A percentile compares a stretch with the other conserved stretches of the same genome.
Evolutionary conservation across 768 basidiomycete species (phyloP).

Genomic region (Suillus sp.): DNA sequence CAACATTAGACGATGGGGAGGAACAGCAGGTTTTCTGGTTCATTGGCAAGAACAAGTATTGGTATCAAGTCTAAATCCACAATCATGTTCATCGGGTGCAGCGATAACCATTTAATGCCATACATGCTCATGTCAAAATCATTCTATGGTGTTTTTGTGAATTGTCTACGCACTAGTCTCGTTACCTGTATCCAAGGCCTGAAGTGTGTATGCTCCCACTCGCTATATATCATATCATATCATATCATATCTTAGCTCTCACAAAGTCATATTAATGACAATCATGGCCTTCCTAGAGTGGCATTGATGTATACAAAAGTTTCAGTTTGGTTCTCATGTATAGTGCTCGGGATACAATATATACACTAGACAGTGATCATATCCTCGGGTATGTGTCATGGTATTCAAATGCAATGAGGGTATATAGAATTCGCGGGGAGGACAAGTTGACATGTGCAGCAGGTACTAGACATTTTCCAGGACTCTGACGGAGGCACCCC

Average conservation of each 20-base stretch:
- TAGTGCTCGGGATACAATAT: neutral
- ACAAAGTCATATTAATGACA: neutral
- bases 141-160: neutral
- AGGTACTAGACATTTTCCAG: neutral
- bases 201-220: too few species aligned
- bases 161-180: neutral
- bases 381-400: neutral
- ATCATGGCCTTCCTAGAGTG: neutral
- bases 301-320: neutral
- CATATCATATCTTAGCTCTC: neutral
- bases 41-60: slow-evolving; percentile 52
- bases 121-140: neutral
- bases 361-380: neutral
- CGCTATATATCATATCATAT: neutral
- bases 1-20: slow-evolving; percentile 53
- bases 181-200: neutral
- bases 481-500: slow-evolving; percentile 16
- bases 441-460: neutral
- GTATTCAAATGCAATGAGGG: slow-evolving; percentile 3
- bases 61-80: slow-evolving; percentile 60
- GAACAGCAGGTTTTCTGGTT: slow-evolving; percentile 59
- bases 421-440: neutral
- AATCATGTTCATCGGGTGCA: neutral
- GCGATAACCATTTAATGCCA: neutral
- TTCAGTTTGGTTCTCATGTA: neutral